phyloP scores from a whole-genome alignment of 805 yeast species.

The Wickerhamiella qilinensis region DNA sequence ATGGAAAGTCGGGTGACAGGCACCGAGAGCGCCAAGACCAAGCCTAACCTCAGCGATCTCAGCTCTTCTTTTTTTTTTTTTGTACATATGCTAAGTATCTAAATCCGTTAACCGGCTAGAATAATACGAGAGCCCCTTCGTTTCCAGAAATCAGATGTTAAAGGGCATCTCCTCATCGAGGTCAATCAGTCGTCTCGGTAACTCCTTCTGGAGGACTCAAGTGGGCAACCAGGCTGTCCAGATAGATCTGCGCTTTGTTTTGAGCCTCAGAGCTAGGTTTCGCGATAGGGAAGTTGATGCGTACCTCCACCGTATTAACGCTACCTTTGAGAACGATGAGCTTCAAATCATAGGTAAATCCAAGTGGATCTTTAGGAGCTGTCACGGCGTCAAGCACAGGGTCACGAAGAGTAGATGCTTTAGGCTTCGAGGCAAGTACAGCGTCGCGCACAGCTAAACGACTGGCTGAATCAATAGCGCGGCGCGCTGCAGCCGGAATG shows the following conservation, averaged over 20 bases:
- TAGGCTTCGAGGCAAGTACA: conserved; percentile 26
- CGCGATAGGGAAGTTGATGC: conserved; percentile 6
- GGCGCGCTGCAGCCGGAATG: conserved; percentile 30
- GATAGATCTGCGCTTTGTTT: conserved; percentile 5
- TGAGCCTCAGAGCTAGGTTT: conserved; percentile 7
- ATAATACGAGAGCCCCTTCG: too few species aligned
- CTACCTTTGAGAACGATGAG: conserved; percentile 9
- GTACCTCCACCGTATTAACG: conserved; percentile 10
- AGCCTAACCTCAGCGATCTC: neutral
- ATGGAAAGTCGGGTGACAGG: too few species aligned
- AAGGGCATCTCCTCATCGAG: too few species aligned
- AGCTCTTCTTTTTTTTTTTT: conserved; percentile 5
- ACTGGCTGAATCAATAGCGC: neutral
- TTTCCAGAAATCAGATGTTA: neutral
- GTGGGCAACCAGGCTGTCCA: conserved; percentile 5
- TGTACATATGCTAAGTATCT: too few species aligned
- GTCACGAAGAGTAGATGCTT: conserved; percentile 32
- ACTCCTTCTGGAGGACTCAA: neutral
- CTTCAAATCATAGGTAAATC: conserved; percentile 24
- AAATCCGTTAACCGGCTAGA: too few species aligned
- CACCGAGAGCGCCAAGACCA: too few species aligned
- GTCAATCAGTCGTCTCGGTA: too few species aligned
- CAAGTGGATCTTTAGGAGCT: conserved; percentile 25
- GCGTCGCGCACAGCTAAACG: conserved; percentile 25
- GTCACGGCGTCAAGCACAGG: conserved; percentile 43